Evolutionary conservation across 2,329 filamentous ascomycete species (phyloP), one percentile per base, ranked within the genome.

Genomic region (Clonostachys sp.): DNA sequence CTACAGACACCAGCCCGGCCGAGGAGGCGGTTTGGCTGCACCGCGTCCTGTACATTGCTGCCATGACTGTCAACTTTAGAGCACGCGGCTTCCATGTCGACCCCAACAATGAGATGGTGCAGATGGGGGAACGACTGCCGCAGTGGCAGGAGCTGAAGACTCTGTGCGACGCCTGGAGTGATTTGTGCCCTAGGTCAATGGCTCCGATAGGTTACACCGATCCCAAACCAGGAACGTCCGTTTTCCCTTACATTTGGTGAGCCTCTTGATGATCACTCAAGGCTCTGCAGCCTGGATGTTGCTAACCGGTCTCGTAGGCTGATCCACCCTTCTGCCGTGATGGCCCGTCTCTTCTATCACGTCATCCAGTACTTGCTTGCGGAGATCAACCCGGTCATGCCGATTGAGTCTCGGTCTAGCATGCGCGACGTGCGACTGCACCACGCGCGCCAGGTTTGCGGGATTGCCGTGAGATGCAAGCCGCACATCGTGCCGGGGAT

Each of bases 271-370:
- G 13, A 30, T 16, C 34, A 17, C 24, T 42, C 18, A 10, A 24
- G 38, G 40, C 13, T 49, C 16, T 44, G 33, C n/a, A 48, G 18
- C 13, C 14, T 18, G 41, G 17, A 35, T 30, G 38, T 33, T 30
- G n/a, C 33, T 41, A n/a, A 34, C 17, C 35, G n/a, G 41, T 30
- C 2, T 30, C 9, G 5, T 39, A 89, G 85, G 89, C 74, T 95
- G 45, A 83, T 92, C 57, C 94, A 94, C 65, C 81, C 88, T 48
- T 80, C 88, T 5, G 88, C 89, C 4, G 84, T 94, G 34, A 80
- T 95, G 24, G 89, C 88, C 5, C 82, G 89, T 42, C 74, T 96
- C 9, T 91, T 96, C 63, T 96, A 95, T 61, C 91, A 96, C 61
- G 94, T 89, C 0, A 84, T 88, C 18, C 86, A 92, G 68, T 86